Evolutionary conservation across 495 filamentous ascomycete species (phyloP).

Genomic region (Aeminium ludgeri): DNA sequence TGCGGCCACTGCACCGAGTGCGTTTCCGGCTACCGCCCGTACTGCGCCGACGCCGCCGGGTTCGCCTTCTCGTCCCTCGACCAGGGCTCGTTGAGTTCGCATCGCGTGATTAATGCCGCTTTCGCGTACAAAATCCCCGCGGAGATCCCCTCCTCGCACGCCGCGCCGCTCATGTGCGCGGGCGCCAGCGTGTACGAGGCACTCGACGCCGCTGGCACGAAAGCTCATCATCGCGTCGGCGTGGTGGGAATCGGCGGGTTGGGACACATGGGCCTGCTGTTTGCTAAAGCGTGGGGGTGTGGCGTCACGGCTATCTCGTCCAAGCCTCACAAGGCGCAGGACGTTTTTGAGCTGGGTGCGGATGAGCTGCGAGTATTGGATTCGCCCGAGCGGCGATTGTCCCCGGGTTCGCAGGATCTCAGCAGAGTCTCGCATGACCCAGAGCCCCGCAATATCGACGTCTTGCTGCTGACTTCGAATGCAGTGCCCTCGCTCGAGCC

Average conservation of each 20-base stretch:
- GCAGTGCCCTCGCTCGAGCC: background rate
- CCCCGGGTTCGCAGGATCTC: background rate
- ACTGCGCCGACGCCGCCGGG: slow-evolving; percentile 1
- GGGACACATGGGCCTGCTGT: slow-evolving; percentile 4
- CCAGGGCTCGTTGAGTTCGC: slow-evolving; percentile 1
- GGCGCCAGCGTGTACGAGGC: slow-evolving; percentile 3
- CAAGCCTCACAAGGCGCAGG: background rate
- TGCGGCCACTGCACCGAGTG: slow-evolving; percentile 5
- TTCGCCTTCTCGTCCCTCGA: slow-evolving; percentile 5
- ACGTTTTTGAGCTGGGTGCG: background rate
- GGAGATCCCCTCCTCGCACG: background rate
- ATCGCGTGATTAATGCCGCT: background rate
- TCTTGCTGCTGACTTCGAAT: slow-evolving; percentile 2
- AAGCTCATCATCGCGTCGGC: slow-evolving; percentile 1
- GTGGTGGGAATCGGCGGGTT: slow-evolving; percentile 2
- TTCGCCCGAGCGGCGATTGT: background rate
- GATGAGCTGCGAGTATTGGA: background rate
- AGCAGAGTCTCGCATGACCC: background rate
- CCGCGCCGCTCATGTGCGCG: slow-evolving; percentile 5
- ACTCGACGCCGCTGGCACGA: background rate
- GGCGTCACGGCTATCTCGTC: background rate
- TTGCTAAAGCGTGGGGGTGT: slow-evolving; percentile 4
- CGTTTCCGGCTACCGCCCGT: slow-evolving; percentile 3
- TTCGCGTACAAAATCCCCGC: slow-evolving; percentile 3
- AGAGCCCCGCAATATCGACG: background rate